Base-by-base conservation (phyloP, 2,329 filamentous ascomycete species). In the Penicillium vulpinum region DNA sequence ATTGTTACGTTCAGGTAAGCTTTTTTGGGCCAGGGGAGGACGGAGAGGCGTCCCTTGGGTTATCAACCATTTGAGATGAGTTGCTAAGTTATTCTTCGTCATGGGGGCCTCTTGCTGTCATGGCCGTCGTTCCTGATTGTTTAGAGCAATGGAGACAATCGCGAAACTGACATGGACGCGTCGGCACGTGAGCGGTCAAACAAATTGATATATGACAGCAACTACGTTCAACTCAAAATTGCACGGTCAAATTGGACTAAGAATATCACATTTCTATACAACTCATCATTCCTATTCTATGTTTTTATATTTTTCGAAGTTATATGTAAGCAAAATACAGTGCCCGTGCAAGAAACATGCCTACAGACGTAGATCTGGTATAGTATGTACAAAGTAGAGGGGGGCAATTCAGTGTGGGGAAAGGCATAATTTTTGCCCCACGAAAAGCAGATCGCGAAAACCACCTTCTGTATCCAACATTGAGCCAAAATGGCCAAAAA, bases 21-120 rank as follows among this genome's bases (percentile, higher is more conserved):
- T 54, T 26, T 33, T 33, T 38, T 63, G 58, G 22, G 48, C 43
- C 55, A 75, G 60, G 39, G 69, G 67, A 28, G 67, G 67, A 51
- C 72, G 71, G 11, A 71, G 62, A 35, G 70, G 69, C 45, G 68
- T 71, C 65, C 71, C 72, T 70, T 71, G 74, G 56, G 70, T 71
- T 61, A 80, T 61, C 56, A 81, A 75, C 78, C 78, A 80, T 70
- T 73, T 69, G 56, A 81, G 72, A 68, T 79, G 77, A 63, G 69
- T 64, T 51, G 68, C 66, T 51, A 81, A 62, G 63, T 81, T 81
- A 69, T 78, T 74, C 65, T 73, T 79, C 70, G 78, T 80, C 78
- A 81, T 81, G 74, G 70, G 72, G 73, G 62, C 69, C 64, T 69
- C 29, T 67, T 60, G 46, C 56, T 62, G 51, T 63, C 71, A 72